Conservation (phyloP, 2,329 filamentous ascomycete species). For the Sclerotinia subarctica region DNA sequence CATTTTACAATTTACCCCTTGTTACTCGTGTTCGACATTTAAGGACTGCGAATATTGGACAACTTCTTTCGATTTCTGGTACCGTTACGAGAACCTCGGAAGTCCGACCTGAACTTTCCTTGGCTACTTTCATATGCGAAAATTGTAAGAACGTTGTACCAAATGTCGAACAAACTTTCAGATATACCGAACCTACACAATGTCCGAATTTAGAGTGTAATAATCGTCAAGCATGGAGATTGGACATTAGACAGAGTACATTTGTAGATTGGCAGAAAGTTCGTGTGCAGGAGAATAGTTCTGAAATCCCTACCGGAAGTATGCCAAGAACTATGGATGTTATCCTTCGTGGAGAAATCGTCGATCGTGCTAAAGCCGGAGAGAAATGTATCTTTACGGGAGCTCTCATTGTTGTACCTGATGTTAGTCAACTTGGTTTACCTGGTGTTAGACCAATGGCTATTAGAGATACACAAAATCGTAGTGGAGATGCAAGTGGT, state of each 20-base stretch:
- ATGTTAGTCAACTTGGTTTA: slow-evolving; percentile 90
- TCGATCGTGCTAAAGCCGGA: slow-evolving; percentile 93
- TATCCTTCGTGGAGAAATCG: slow-evolving; percentile 93
- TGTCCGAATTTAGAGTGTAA: slow-evolving; percentile 85
- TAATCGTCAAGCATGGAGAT: slow-evolving; percentile 88
- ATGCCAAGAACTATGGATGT: slow-evolving; percentile 99
- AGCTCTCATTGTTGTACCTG: slow-evolving; percentile 91
- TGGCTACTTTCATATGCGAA: slow-evolving; percentile 91
- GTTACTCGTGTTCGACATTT: slow-evolving; percentile 45
- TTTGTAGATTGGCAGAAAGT: slow-evolving; percentile 99
- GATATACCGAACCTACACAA: slow-evolving; percentile 94
- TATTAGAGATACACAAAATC: slow-evolving; percentile 75
- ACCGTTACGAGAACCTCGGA: slow-evolving; percentile 97
- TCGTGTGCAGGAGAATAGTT: slow-evolving; percentile 95
- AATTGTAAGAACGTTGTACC: slow-evolving; percentile 78
- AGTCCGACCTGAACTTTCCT: slow-evolving; percentile 86
- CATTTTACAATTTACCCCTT: slow-evolving; percentile 69
- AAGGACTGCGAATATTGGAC: slow-evolving; percentile 85
- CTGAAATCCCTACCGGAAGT: slow-evolving; percentile 95
- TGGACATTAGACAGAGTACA: slow-evolving; percentile 96
- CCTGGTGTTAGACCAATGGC: slow-evolving; percentile 82
- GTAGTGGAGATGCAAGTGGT: slow-evolving; percentile 75
- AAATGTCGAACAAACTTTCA: slow-evolving; percentile 95
- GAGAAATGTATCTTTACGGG: slow-evolving; percentile 99
- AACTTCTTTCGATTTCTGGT: slow-evolving; percentile 90